A percentile compares a stretch with the other conserved stretches of the same genome.
Evolutionary conservation across 768 basidiomycete species (phyloP).

Genomic region (Tulasnella sp.): DNA sequence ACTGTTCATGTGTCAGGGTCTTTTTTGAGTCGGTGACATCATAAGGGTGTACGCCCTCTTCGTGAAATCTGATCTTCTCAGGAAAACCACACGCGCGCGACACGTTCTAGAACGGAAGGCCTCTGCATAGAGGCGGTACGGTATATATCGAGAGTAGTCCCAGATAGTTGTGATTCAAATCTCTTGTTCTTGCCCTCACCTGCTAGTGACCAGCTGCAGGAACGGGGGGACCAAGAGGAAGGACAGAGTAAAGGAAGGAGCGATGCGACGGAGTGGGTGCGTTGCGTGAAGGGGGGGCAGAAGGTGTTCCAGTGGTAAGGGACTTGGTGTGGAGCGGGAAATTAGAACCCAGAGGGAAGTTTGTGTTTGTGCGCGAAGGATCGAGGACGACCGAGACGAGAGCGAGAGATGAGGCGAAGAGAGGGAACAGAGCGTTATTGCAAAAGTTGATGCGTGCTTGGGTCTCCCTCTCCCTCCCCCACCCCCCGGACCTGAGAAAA

Average conservation of each 20-base stretch:
- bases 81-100: neutral
- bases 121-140: neutral
- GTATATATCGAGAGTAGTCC: neutral
- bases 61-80: slow-evolving; percentile 7
- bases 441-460: neutral
- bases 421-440: neutral
- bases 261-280: neutral
- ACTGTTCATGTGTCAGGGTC: neutral
- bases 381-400: neutral
- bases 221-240: neutral
- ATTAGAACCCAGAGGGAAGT: neutral
- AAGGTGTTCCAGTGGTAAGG: slow-evolving; percentile 4
- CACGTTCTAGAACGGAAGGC: neutral
- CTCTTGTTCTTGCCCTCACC: neutral
- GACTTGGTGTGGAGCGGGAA: slow-evolving; percentile 1
- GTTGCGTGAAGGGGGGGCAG: neutral
- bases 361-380: neutral
- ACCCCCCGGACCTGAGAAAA: neutral
- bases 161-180: neutral
- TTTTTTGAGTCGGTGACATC: neutral
- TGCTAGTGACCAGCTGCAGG: neutral
- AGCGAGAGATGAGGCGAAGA: neutral
- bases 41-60: neutral
- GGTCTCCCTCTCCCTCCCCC: no score
- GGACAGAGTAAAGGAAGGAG: neutral